Conservation (phyloP, 2,329 filamentous ascomycete species). For the Gnomoniopsis smithogilvyi region DNA sequence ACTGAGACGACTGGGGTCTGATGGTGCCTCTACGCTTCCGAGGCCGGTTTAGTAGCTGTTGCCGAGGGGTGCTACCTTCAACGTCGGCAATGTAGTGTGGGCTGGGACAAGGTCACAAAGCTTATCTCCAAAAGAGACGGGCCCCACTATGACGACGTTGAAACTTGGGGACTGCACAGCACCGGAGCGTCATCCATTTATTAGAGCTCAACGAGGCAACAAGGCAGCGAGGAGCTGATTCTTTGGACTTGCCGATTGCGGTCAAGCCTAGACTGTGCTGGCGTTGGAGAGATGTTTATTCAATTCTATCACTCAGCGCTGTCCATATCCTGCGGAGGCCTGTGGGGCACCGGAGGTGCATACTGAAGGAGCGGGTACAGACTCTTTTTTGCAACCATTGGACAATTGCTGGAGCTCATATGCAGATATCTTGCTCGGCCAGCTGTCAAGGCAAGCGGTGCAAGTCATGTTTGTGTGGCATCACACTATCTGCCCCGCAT, state of each 20-base stretch:
- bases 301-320: background rate
- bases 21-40: too few species aligned
- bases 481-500: conserved; percentile 14
- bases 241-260: background rate
- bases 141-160: background rate
- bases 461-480: conserved; percentile 10
- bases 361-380: background rate
- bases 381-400: background rate
- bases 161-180: background rate
- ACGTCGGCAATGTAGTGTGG: background rate
- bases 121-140: background rate
- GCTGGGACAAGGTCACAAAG: background rate
- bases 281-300: background rate
- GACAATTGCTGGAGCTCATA: background rate
- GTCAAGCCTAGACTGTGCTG: background rate
- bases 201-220: background rate
- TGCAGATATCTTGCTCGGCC: conserved; percentile 1
- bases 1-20: background rate
- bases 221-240: background rate
- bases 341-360: background rate
- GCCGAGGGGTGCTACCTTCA: background rate
- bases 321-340: background rate
- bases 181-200: background rate
- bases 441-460: background rate
- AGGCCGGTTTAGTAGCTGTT: too few species aligned